Base-by-base conservation (phyloP, 805 yeast genomes). In the Zygosaccharomyces siamensis region DNA sequence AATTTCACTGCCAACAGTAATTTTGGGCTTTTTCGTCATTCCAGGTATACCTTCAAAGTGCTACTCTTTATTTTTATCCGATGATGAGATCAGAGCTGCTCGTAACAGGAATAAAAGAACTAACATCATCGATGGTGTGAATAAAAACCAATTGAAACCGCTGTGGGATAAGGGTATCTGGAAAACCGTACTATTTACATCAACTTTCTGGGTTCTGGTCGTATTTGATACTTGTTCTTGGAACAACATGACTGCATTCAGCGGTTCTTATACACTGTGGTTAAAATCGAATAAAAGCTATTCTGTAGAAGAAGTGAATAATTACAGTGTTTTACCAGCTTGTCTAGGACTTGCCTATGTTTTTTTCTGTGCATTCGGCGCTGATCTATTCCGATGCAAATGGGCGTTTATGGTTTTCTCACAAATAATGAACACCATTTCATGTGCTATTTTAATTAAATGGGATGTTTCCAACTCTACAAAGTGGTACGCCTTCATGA, bases 1-100 rank as follows among this genome's bases (percentile, higher is more conserved):
- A 57, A 52, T 68, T 60, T 62, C 77, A 14, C 54, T 80, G 24
- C 79, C 77, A 14, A 75, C 80, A 27, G 80, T 79, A 3, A 32
- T 80, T 12, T 53, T 74, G 35, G 83, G 83, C 0, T 69, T 70
- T 51, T 68, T 73, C 46, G 61, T 71, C 3, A 69, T 78, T 44
- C 84, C 83, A 4, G 82, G 79, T 41, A 80, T 87, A 10, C 89
- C 90, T 11, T 72, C 75, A 18, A 71, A 72, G 46, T 77, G 84
- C 59, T 79, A 79, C 52, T 77, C 83, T 1, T 60, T 77, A 18
- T 77, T 73, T 56, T 62, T 82, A 23, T 72, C 80, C 1, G 84
- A 80, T 57, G 82, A 78, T 35, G 86, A 82, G 52, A 79, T 79
- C 35, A 65, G 72, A 49, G 66, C 81, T 37, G 81, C 84, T 8